Evolutionary conservation across 2,329 filamentous ascomycete genomes (phyloP).

Genomic region (Exserohilum turcica): DNA sequence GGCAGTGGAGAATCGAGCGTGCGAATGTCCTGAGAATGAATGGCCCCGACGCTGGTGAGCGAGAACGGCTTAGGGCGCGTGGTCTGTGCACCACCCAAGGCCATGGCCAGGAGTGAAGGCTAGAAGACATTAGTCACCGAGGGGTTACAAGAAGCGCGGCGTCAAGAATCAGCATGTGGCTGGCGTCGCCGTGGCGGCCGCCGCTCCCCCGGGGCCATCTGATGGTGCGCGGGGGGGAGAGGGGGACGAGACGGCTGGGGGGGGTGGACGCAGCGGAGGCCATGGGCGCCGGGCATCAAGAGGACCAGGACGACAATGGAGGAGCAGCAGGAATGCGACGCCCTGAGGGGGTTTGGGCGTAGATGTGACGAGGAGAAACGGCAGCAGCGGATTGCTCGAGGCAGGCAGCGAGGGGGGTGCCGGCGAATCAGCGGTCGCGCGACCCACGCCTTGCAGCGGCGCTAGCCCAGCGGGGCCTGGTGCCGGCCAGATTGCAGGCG

Average conservation of each 20-base stretch:
- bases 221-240: too few relatives aligned
- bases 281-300: conserved; percentile 2
- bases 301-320: conserved; percentile 5
- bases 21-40: conserved; percentile 23
- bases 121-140: conserved; percentile 25
- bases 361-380: conserved; percentile 16
- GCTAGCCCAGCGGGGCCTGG: conserved; percentile 4
- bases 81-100: conserved; percentile 12
- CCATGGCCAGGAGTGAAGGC: conserved; percentile 18
- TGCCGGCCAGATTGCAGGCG: conserved; percentile 10
- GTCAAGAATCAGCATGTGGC: conserved; percentile 8
- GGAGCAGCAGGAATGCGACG: conserved; percentile 8
- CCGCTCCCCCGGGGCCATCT: background rate
- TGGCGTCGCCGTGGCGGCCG: conserved; percentile 1
- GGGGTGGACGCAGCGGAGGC: background rate
- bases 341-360: conserved; percentile 9
- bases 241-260: background rate
- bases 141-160: conserved; percentile 10
- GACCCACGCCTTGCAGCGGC: conserved; percentile 1
- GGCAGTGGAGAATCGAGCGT: conserved; percentile 26
- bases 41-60: conserved; percentile 18
- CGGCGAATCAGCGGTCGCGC: conserved; percentile 6
- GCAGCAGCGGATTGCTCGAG: conserved; percentile 10
- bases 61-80: conserved; percentile 14
- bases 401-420: background rate